Base-by-base conservation (phyloP, 495 filamentous ascomycete species). In the Xylaria acuta region DNA sequence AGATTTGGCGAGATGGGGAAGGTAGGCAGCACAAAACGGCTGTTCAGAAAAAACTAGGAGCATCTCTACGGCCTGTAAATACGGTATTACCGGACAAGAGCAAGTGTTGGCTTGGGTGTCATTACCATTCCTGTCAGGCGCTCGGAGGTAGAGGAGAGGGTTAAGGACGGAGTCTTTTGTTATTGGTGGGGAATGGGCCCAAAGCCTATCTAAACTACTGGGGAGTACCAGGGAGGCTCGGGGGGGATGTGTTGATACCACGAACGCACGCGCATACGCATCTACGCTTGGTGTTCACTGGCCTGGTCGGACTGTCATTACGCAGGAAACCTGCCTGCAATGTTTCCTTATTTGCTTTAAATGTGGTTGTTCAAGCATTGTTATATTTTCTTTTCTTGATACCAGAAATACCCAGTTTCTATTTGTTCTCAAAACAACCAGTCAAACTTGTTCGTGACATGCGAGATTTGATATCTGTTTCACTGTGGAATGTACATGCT, bases 1-100 rank as follows among this genome's bases (percentile, higher is more conserved):
- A 84, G 79, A 72, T 90, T 88, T 81, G 89, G 87, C 64, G 86
- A 88, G 77, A 87, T 90, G 77, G 87, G 86, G 34, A 89, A 82
- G 77, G 82, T 83, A 34, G 86, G 86, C 38, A 83, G 79, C 54
- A 90, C 85, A 54, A 89, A 86, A 83, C 85, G 90, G 76, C 79
- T 90, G 54, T 90, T 89, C 75, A 80, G 78, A 72, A 86, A 83
- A 71, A 79, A 78, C 56, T 80, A 77, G 78, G 74, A 49, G 65
- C 64, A 77, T 72, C 74, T 80, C 47, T 80, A 76, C 72, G 65
- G 71, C 67, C n/a, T 3, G 22, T 72, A 66, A 22, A 56, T 16
- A 25, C 40, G 32, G 51, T 34, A 20, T 66, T 22, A 11, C 62
- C 38, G 47, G 3, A 53, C 27, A 65, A n/a, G 47, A 58, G 22